These are phyloP conservation scores for Globisporangium alternatum DNA, from an alignment of 352 stramenopile genomes.

Conservation along the genomic window DNA sequence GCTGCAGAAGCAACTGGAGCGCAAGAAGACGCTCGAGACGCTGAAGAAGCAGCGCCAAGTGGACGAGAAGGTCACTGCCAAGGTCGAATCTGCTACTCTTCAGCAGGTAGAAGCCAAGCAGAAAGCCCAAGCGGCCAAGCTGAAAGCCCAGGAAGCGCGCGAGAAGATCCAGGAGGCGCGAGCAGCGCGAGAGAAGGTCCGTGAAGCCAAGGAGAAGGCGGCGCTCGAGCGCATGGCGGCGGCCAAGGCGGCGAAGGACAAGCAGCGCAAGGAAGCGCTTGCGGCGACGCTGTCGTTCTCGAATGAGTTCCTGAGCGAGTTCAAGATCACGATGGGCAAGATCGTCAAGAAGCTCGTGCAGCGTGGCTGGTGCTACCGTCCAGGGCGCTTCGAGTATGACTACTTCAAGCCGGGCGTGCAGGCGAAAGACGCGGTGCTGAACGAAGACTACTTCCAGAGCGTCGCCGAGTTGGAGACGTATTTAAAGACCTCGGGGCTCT, in stretches of 20 bases:
- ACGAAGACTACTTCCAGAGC: slow-evolving; percentile 81
- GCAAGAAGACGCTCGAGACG: slow-evolving; percentile 17
- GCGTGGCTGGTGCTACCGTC: slow-evolving; percentile 68
- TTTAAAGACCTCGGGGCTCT: slow-evolving; percentile 59
- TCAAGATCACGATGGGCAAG: slow-evolving; percentile 57
- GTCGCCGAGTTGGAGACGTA: slow-evolving; percentile 59
- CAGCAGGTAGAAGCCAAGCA: neutral
- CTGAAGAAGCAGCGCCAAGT: slow-evolving; percentile 29
- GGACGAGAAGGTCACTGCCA: slow-evolving; percentile 17
- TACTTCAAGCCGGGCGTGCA: slow-evolving; percentile 76
- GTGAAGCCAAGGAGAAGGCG: slow-evolving; percentile 1
- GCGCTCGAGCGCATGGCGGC: neutral
- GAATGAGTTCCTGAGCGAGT: slow-evolving; percentile 11
- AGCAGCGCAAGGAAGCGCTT: neutral
- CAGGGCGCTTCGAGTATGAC: slow-evolving; percentile 77
- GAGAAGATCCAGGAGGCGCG: neutral
- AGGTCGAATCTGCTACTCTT: slow-evolving; percentile 4
- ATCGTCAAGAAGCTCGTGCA: slow-evolving; percentile 46
- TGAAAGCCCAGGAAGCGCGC: neutral
- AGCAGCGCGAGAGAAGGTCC: slow-evolving; percentile 3
- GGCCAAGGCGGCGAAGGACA: neutral
- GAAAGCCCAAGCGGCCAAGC: slow-evolving; percentile 4
- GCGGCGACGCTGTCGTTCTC: slow-evolving; percentile 10
- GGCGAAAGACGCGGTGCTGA: slow-evolving; percentile 40
- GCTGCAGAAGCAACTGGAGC: slow-evolving; percentile 13